phyloP scores from a whole-genome alignment of 805 yeast species.

The Starmerella lactis-condensi region DNA sequence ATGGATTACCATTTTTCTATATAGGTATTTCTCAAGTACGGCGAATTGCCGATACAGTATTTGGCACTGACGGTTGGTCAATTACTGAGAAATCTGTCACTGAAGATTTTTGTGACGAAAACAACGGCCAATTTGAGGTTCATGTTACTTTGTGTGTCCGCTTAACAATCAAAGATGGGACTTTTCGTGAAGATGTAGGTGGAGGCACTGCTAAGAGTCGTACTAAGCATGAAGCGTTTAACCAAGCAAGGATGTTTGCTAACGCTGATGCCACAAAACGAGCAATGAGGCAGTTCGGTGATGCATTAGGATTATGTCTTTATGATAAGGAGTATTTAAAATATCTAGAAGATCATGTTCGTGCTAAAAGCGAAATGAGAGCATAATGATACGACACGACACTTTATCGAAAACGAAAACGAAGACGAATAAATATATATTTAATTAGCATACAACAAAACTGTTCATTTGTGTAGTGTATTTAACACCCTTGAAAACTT shows the following conservation, averaged over 20 bases:
- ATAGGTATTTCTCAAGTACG: conserved; percentile 5
- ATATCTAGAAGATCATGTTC: too few species aligned
- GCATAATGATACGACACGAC: background rate
- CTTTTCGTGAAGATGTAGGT: conserved; percentile 63
- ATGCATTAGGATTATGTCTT: conserved; percentile 40
- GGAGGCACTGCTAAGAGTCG: conserved; percentile 44
- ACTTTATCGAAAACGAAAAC: background rate
- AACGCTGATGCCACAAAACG: conserved; percentile 49
- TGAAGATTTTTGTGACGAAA: background rate
- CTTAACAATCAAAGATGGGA: conserved; percentile 60
- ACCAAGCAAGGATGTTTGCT: conserved; percentile 69
- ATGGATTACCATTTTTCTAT: background rate
- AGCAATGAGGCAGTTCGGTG: conserved; percentile 62
- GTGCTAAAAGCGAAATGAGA: too few species aligned
- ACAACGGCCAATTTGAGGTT: background rate
- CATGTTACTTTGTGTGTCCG: conserved; percentile 31
- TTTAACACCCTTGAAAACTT: conserved; percentile 78
- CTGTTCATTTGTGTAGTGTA: conserved; percentile 50
- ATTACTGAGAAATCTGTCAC: conserved; percentile 1
- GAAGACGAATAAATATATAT: too few species aligned
- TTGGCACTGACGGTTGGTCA: conserved; percentile 11
- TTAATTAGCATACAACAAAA: conserved; percentile 26
- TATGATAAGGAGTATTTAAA: conserved; percentile 19
- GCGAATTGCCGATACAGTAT: conserved; percentile 9
- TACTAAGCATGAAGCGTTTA: conserved; percentile 48